These are phyloP conservation scores for Calonectria multiphialidica DNA, from an alignment of 2,329 filamentous ascomycete genomes.

Conservation along the genomic window DNA sequence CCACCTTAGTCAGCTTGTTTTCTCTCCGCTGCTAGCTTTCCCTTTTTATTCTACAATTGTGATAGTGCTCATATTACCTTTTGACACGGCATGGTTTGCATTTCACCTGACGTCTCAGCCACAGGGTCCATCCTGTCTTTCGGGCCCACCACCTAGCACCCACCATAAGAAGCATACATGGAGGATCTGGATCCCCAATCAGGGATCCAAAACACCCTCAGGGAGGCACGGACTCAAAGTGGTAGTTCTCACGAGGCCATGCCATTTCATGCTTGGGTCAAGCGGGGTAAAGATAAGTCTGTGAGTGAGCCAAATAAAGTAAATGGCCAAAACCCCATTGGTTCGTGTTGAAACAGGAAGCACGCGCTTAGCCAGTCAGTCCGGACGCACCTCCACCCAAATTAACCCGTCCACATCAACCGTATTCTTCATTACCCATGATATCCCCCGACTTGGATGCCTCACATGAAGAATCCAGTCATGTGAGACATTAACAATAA, in stretches of 20 bases:
- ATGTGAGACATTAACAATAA: neutral
- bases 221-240: neutral
- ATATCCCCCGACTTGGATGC: neutral
- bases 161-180: neutral
- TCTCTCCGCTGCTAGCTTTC: neutral
- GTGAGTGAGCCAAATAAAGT: neutral
- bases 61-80: neutral
- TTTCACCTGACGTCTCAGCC: neutral
- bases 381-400: neutral
- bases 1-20: neutral
- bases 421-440: neutral
- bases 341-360: neutral
- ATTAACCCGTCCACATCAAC: neutral
- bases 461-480: neutral
- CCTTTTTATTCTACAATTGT: neutral
- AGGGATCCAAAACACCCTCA: neutral
- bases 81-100: neutral
- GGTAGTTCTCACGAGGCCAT: neutral
- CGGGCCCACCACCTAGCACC: neutral
- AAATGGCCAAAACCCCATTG: neutral
- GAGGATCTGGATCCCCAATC: neutral
- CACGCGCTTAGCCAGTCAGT: neutral
- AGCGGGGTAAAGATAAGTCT: neutral
- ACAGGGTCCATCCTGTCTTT: conserved; percentile 15
- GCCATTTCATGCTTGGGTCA: neutral